Evolutionary conservation across 352 stramenopile species (phyloP).

Genomic region (Pythium angustatum): DNA sequence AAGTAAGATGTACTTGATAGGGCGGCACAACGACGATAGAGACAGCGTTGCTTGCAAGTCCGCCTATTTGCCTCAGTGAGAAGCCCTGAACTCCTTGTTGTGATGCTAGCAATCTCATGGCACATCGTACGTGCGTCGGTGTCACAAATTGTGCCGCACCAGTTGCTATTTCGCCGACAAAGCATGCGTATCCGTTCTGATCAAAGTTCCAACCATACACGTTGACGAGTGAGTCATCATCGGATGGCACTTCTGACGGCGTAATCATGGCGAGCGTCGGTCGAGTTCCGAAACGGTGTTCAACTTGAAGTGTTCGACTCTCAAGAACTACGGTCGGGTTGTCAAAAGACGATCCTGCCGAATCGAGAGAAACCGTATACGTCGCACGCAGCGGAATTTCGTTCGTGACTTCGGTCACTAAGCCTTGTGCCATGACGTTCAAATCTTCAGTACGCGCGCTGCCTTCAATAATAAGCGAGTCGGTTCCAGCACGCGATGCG

Average conservation of each 20-base stretch:
- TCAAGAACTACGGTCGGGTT: neutral
- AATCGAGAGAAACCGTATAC: constrained; percentile 21
- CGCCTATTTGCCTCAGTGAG: constrained; percentile 12
- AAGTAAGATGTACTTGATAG: constrained; percentile 3
- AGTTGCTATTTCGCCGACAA: constrained; percentile 10
- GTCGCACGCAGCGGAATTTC: constrained; percentile 19
- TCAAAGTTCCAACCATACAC: constrained; percentile 25
- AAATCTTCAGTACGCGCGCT: constrained; percentile 21
- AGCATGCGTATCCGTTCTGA: constrained; percentile 6
- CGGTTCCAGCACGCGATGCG: neutral
- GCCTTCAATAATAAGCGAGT: constrained; percentile 23
- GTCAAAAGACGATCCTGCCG: neutral
- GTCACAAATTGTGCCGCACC: constrained; percentile 1
- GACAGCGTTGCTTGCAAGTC: constrained; percentile 12
- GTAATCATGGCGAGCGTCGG: constrained; percentile 13
- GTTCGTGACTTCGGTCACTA: constrained; percentile 10
- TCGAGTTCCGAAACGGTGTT: constrained; percentile 8
- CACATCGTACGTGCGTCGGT: constrained; percentile 18
- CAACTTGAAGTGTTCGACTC: neutral
- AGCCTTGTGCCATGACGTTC: constrained; percentile 18
- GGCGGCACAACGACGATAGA: constrained; percentile 9
- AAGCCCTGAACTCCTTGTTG: constrained; percentile 11
- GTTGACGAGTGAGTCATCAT: constrained; percentile 8
- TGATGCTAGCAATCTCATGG: neutral
- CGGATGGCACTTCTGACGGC: constrained; percentile 15